Evolutionary conservation across 495 filamentous ascomycete species (phyloP), one percentile per base, ranked within the genome.

Genomic region (Friedmanniomyces endolithicus): DNA sequence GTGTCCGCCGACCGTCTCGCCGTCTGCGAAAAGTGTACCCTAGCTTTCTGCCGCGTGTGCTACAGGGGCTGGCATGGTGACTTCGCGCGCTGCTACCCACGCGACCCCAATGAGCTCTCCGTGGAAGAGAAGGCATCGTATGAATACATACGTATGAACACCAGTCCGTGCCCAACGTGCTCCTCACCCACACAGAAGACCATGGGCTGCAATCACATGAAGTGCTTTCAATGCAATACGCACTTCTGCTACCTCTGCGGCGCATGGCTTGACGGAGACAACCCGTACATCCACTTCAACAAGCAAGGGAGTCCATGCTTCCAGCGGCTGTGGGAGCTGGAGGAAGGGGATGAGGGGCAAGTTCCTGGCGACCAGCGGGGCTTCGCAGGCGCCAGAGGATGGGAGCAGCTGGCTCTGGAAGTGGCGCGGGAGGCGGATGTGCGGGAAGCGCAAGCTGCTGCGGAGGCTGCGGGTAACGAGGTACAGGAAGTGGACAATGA

Each of bases 211-310:
- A 98, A 98, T 67, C 92, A 98, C 65, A 98, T 98, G 92, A 84
- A 81, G 16, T 98, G 92, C 66, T 88, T 84, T 68, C 82, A 85
- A 52, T 98, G 92, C 71, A 73, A 80, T 41, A 83, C 87, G 1
- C 92, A 97, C 67, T 98, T 96, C 64, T 98, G 92, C 69, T 98
- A 97, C 63, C 82, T 98, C 6, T 98, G 92, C 67, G 84, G 84
- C 0, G 75, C 80, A 12, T 98, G 88, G 84, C 75, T 98, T n/a
- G 71, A 79, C 19, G 77, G 83, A 1, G 72, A 67, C 17, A 90
- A 96, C 57, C 90, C 92, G 11, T 98, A 96, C 59, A 67, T 72
- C 45, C 92, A 98, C 65, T 98, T 88, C 72, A 96, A 95, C 63
- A 78, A 79, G 1, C 60, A 64, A 37, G 71, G 75, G 0, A 84